Evolutionary conservation across 805 yeast species (phyloP), one percentile per base, ranked within the genome.

Genomic region (Komagataella pastoris): DNA sequence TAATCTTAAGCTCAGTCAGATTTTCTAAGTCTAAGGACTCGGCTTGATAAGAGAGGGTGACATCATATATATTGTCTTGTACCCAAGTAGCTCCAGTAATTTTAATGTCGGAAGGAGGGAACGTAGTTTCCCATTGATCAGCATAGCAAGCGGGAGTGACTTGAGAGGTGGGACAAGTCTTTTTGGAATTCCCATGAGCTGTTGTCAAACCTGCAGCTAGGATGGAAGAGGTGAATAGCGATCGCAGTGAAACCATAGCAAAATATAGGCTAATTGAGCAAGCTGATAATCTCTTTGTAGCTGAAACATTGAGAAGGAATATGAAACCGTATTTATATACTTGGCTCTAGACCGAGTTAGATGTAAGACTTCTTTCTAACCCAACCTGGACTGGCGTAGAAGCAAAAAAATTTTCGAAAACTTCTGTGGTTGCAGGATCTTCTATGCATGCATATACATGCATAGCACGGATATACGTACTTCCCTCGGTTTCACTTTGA

Each of bases 91-190:
- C 40, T 4, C 14, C 40, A 30, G 5, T 30, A 30, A 30, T 30
- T 10, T 14, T 30, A 8, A 30, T 30, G n/a, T 30, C 40, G 40
- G 18, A 48, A 48, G 48, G 54, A 53, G 50, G 55, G 50, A 30
- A 30, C 40, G 40, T 30, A 10, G 12, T 10, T 30, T 30, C 40
- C 40, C 40, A 30, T 2, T 30, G 40, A 14, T 7, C 8, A 10
- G 40, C 40, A 30, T 30, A 30, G 6, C 40, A 30, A n/a, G 40
- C 40, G 3, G 40, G 40, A 8, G 40, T 4, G 4, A 30, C 40
- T 4, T 10, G 3, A 30, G 40, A 30, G 14, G 40, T 10, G 8
- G 14, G 40, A 10, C 40, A 30, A 30, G 40, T 30, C n/a, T 30
- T 30, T 10, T 12, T 12, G 1, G 40, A 30, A 3, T 12, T 14